Evolutionary conservation across 352 stramenopile species (phyloP).

Genomic region (Pythium sukuiense): DNA sequence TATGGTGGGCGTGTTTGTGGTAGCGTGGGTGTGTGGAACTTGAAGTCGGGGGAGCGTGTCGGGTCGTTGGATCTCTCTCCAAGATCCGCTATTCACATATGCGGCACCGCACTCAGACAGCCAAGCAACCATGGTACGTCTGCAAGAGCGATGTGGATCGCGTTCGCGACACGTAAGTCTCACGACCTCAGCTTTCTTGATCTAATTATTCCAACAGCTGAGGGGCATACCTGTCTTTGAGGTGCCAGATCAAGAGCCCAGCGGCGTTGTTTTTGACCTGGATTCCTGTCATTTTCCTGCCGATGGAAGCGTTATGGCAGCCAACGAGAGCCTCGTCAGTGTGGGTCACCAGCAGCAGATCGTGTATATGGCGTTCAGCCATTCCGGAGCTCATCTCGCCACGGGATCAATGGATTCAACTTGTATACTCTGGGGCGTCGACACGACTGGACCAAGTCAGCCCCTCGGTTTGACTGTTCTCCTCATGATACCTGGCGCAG

Average conservation of each 20-base stretch:
- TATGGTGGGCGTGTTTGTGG: neutral
- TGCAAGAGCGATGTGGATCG: constrained; percentile 23
- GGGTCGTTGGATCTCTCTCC: constrained; percentile 30
- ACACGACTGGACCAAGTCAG: neutral
- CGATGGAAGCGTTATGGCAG: neutral
- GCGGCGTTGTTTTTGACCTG: constrained; percentile 4
- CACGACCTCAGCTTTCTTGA: no score
- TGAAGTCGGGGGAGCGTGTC: constrained; percentile 34
- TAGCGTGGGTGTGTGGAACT: constrained; percentile 52
- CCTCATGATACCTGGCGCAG: constrained; percentile 43
- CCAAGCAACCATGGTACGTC: neutral
- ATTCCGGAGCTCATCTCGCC: constrained; percentile 34
- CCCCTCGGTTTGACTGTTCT: constrained; percentile 29
- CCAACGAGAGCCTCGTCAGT: neutral
- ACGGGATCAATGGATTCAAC: constrained; percentile 64
- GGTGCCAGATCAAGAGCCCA: constrained; percentile 28
- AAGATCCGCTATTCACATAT: constrained; percentile 31
- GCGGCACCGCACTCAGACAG: constrained; percentile 25
- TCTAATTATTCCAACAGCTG: no score
- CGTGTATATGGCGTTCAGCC: constrained; percentile 41
- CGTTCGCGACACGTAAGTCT: constrained; percentile 48
- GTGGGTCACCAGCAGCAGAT: constrained; percentile 58
- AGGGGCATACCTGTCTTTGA: no score
- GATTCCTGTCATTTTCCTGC: neutral
- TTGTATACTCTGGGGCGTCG: constrained; percentile 54